These are phyloP conservation scores for Rutidosis leptorrhynchoides DNA, from an alignment of 129 eudicot genomes.

Conservation along the genomic window DNA sequence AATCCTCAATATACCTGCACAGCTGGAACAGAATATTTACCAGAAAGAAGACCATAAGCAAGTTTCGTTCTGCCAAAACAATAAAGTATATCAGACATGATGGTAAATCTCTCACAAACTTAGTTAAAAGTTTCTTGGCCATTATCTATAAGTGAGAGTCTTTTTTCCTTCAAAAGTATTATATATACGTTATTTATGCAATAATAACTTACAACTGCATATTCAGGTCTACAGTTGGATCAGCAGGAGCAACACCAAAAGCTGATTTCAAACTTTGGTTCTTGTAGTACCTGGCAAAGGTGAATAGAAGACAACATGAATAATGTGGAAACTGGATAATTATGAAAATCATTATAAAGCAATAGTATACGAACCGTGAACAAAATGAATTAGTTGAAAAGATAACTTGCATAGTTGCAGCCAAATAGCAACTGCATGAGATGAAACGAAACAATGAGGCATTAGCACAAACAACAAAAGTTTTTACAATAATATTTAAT, in stretches of 20 bases:
- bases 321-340: background rate
- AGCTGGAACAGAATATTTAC: constrained; percentile 77
- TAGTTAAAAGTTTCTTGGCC: background rate
- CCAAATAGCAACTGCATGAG: constrained; percentile 82
- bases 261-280: constrained; percentile 65
- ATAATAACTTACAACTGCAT: constrained; percentile 70
- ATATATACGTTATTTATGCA: background rate
- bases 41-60: constrained; percentile 86
- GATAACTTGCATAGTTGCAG: constrained; percentile 92
- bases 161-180: constrained; percentile 6
- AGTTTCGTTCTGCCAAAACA: constrained; percentile 64
- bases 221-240: constrained; percentile 95
- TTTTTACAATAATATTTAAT: background rate
- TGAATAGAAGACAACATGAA: constrained; percentile 15
- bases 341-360: background rate
- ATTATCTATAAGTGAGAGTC: background rate
- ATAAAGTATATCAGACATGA: background rate
- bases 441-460: constrained; percentile 11
- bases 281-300: constrained; percentile 51
- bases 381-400: constrained; percentile 72
- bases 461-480: constrained; percentile 1
- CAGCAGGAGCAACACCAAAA: constrained; percentile 80
- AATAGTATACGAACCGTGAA: constrained; percentile 52
- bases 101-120: background rate
- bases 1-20: constrained; percentile 46